A percentile compares a stretch with the other conserved stretches of the same genome.
These are phyloP conservation scores for Wallacemonas sp. DNA, from an alignment of 208 protist genomes.

Conservation along the genomic window DNA sequence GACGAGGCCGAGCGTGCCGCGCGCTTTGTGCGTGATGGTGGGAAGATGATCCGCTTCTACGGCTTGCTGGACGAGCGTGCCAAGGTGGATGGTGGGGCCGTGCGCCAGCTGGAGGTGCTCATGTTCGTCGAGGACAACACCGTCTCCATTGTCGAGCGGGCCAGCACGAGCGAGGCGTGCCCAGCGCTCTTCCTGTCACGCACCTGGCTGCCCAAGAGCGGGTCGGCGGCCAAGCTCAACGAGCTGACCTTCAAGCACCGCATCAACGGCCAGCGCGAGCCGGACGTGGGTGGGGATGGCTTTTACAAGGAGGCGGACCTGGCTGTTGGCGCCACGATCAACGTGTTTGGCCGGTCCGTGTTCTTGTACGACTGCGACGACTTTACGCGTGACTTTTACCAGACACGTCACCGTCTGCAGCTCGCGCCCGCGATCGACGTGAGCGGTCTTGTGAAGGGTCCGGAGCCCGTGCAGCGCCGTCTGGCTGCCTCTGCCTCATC, in stretches of 20 bases:
- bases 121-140: slow-evolving; percentile 96
- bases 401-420: slow-evolving; percentile 51
- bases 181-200: slow-evolving; percentile 89
- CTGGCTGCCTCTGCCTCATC: slow-evolving; percentile 21
- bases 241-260: slow-evolving; percentile 86
- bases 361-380: slow-evolving; percentile 94
- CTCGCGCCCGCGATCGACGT: slow-evolving; percentile 33
- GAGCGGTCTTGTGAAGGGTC: slow-evolving; percentile 9
- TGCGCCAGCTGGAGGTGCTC: slow-evolving; percentile 91
- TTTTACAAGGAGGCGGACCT: slow-evolving; percentile 89
- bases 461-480: slow-evolving; percentile 9
- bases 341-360: slow-evolving; percentile 78
- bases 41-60: slow-evolving; percentile 96
- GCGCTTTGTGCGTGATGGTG: slow-evolving; percentile 92
- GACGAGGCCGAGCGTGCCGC: slow-evolving; percentile 76
- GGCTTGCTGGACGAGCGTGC: slow-evolving; percentile 78
- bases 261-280: slow-evolving; percentile 79
- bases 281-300: slow-evolving; percentile 62
- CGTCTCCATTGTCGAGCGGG: slow-evolving; percentile 93
- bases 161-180: slow-evolving; percentile 86
- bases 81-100: slow-evolving; percentile 52
- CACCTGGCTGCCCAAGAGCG: slow-evolving; percentile 76
- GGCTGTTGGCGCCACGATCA: slow-evolving; percentile 74
- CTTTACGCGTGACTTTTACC: slow-evolving; percentile 92
- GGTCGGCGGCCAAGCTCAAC: slow-evolving; percentile 68